These are phyloP conservation scores for Brassica rapa DNA, from an alignment of 345 rosid species.

Conservation along the genomic window DNA sequence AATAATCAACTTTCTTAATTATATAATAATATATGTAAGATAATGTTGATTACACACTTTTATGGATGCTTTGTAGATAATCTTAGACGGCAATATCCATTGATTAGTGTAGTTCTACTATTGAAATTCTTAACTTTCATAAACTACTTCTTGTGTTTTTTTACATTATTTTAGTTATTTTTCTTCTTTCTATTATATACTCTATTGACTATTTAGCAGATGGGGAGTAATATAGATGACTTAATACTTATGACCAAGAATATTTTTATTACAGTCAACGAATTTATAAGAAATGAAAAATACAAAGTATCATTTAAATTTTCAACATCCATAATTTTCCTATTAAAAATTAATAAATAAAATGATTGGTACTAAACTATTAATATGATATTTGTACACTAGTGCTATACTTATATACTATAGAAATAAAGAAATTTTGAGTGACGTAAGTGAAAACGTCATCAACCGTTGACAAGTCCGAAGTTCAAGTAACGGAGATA, in stretches of 20 bases:
- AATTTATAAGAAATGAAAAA: conserved; percentile 12
- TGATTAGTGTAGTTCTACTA: conserved; percentile 23
- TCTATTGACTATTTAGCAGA: conserved; percentile 18
- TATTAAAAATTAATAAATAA: conserved; percentile 20
- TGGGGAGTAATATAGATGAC: neutral
- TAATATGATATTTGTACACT: conserved; percentile 38
- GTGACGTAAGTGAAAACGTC: conserved; percentile 40
- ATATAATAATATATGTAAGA: neutral
- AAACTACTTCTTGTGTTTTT: neutral
- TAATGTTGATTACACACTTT: conserved; percentile 16
- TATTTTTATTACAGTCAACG: conserved; percentile 10
- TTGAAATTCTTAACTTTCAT: conserved; percentile 11
- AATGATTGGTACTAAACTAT: conserved; percentile 33
- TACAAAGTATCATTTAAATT: neutral
- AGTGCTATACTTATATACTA: neutral
- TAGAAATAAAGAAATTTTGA: conserved; percentile 19
- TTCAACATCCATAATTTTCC: conserved; percentile 25
- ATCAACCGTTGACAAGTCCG: conserved; percentile 34
- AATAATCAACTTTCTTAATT: neutral
- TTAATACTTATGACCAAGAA: neutral
- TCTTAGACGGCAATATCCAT: conserved; percentile 22
- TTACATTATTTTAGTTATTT: neutral
- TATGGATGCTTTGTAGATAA: conserved; percentile 29
- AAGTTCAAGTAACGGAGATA: conserved; percentile 38
- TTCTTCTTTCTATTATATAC: conserved; percentile 2